phyloP scores from a whole-genome alignment of 257 asterid genomes.

The Solanum ahanhuiri region DNA sequence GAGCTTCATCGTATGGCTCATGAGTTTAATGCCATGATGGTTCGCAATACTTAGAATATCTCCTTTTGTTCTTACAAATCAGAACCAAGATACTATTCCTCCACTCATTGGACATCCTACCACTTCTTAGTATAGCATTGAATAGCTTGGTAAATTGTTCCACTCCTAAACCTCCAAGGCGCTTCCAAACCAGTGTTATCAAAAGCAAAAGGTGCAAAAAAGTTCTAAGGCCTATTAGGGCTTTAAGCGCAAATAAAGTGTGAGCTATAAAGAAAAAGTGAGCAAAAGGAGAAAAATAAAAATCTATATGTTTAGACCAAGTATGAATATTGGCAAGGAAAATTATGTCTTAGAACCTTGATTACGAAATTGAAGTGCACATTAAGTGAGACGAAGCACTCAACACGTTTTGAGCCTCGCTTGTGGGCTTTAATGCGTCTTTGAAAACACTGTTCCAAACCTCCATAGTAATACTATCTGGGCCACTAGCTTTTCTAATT shows the following conservation, averaged over 20 bases:
- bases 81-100: background rate
- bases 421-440: too few relatives aligned
- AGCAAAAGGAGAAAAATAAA: too few relatives aligned
- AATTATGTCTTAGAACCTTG: too few relatives aligned
- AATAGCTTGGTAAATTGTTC: background rate
- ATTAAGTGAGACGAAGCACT: too few relatives aligned
- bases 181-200: background rate
- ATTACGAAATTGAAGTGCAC: too few relatives aligned
- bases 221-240: too few relatives aligned
- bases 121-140: background rate
- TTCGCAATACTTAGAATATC: background rate
- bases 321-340: too few relatives aligned
- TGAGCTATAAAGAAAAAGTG: too few relatives aligned
- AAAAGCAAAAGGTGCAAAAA: too few relatives aligned
- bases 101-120: background rate
- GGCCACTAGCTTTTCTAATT: background rate
- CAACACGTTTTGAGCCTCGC: too few relatives aligned
- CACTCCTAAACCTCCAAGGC: background rate
- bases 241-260: too few relatives aligned
- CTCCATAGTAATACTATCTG: background rate
- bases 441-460: background rate
- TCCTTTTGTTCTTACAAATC: background rate
- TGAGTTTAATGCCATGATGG: background rate
- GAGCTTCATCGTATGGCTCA: background rate
- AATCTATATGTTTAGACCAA: too few relatives aligned